Base-by-base conservation (phyloP, 805 yeast species). In the Blastobotrys americana region DNA sequence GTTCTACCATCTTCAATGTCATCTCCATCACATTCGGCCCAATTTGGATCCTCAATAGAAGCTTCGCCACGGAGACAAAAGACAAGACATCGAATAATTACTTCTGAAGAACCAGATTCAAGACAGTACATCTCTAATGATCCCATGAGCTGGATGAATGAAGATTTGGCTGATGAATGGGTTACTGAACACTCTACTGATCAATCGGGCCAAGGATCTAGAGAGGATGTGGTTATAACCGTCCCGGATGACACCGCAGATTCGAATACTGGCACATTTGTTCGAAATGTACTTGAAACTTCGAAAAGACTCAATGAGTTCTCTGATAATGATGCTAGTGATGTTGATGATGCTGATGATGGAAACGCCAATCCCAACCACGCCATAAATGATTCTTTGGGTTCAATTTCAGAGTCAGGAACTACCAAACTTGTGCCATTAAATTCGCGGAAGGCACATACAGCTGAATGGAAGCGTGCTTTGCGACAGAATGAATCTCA, bases 381-480 rank as follows among this genome's bases (percentile, higher is more conserved):
- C 16, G 33, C 16, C 41, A 21, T 16, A 8, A n/a, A 22, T 20
- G 33, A 31, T 8, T n/a, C 41, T 10, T 23, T 21, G n/a, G n/a
- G n/a, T 8, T 15, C 41, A 21, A 23, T 34, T 13, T 39, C 42
- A 5, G 4, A 19, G 16, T 23, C 13, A 20, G 37, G 18, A 10
- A 22, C 38, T 6, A 22, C 39, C n/a, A 34, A 34, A 20, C 10
- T 34, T 6, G 18, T 20, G 4, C 18, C n/a, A 16, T 8, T 33
- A 5, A 20, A n/a, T 15, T 6, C 23, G 13, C 36, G 15, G 15
- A 17, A 34, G 23, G 44, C 20, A 4, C 35, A 35, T 15, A 42
- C 44, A 13, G 34, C 44, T 4, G 44, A 42, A 19, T 42, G 44
- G 44, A 42, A 42, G 35, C 33, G 39, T n/a, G 39, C 39, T 10